A percentile compares a stretch with the other conserved stretches of the same genome.
These are phyloP conservation scores for Sarocladiaceae sp. DNA, from an alignment of 2,329 filamentous ascomycete species.

Conservation along the genomic window DNA sequence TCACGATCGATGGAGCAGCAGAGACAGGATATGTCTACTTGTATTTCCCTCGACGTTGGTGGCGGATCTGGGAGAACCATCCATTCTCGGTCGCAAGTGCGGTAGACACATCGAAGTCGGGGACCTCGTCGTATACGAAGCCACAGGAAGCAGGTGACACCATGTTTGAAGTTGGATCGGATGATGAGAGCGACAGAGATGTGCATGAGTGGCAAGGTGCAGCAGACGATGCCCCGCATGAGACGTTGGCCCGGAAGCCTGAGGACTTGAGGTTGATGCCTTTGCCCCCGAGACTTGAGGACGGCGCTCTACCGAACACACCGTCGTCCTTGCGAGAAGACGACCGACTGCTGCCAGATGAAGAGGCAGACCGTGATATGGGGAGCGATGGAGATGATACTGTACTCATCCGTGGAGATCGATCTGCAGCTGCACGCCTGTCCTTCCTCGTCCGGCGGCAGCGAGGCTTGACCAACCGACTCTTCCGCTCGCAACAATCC, in stretches of 20 bases:
- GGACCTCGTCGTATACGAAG: not conserved
- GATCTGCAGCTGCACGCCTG: constrained; percentile 8
- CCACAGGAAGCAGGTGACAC: not conserved
- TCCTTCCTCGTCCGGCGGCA: constrained; percentile 15
- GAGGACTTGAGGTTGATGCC: not conserved
- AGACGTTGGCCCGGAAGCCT: not conserved
- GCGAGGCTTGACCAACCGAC: constrained; percentile 12
- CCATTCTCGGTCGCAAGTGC: constrained; percentile 20
- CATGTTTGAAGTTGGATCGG: constrained; percentile 1
- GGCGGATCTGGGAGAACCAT: constrained; percentile 24
- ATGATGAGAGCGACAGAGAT: not conserved
- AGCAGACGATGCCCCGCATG: not conserved
- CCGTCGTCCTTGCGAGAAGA: too few species aligned
- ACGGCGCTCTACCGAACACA: too few species aligned
- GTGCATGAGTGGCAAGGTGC: too few species aligned
- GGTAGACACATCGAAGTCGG: constrained; percentile 1
- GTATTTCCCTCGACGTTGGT: constrained; percentile 21
- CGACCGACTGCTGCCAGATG: too few species aligned
- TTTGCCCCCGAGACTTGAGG: too few species aligned
- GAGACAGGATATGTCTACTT: constrained; percentile 20
- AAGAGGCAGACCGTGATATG: too few species aligned
- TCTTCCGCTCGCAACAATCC: constrained; percentile 3
- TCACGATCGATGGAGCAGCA: constrained; percentile 18
- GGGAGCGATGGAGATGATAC: not conserved
- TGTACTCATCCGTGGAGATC: not conserved